Evolutionary conservation across 2,329 filamentous ascomycete genomes (phyloP), one percentile per base, ranked within the genome.

Genomic region (Colletotrichum tropicicola): DNA sequence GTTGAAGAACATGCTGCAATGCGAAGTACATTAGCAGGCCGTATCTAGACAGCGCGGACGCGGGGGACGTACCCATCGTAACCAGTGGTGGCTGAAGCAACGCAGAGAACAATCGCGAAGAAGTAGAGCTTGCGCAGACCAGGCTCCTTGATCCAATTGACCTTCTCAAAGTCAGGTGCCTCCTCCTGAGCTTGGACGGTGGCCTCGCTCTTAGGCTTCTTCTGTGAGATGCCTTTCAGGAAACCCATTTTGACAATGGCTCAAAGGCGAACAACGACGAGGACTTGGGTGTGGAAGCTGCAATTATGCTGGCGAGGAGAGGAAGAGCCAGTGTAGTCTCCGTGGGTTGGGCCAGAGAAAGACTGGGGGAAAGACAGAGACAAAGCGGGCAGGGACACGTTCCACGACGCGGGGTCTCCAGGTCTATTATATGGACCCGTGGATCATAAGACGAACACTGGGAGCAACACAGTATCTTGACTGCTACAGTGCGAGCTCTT

Each of bases 71-170:
- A 85, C 83, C 82, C 82, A 81, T 86, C 83, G 73, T 86, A 85
- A 70, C 83, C 82, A 37, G 85, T 87, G 35, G 85, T 87, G 13
- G 85, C 85, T 27, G 85, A 87, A 51, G 82, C 83, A 68, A 87
- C 75, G 69, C 82, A 85, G 57, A 86, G 81, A 56, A 85, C 74
- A 68, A 83, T 74, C 53, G 80, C 80, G 70, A 80, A 85, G 69
- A 84, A 83, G 77, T 87, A 87, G 8, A 88, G 78, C 75, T 83
- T 83, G 71, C 85, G 78, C 70, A 88, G 78, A 45, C 84, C 85
- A n/a, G 85, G 82, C 27, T 87, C 83, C 68, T 79, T 83, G 51
- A 71, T 82, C 85, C 85, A 87, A 68, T 80, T 73, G 56, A 88
- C 83, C 66, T 68, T 78, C 70, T 82, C 80, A 65, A 86, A 83